phyloP scores from a whole-genome alignment of 2,329 filamentous ascomycete species.

The Nemania diffusa region DNA sequence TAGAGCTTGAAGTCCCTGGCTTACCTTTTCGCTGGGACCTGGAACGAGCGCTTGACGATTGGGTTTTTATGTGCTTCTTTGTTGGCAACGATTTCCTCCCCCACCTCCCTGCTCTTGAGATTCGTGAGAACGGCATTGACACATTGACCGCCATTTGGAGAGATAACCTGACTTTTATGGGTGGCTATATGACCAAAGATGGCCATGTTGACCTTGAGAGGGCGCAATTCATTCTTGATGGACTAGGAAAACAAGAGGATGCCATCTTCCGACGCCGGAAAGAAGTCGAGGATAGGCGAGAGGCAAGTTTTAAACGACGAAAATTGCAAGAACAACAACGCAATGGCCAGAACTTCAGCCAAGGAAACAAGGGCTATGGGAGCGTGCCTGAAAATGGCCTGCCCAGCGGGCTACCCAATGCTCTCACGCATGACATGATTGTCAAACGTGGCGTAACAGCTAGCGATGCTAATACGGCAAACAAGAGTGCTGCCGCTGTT shows the following conservation, averaged over 20 bases:
- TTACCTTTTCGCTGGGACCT: conserved; percentile 91
- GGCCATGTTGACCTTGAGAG: conserved; percentile 87
- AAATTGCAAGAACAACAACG: conserved; percentile 73
- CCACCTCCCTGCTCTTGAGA: conserved; percentile 96
- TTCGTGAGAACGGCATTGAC: conserved; percentile 96
- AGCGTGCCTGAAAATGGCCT: conserved; percentile 51
- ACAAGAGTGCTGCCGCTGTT: conserved; percentile 92
- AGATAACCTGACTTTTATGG: conserved; percentile 90
- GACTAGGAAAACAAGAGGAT: conserved; percentile 91
- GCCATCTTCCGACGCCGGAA: conserved; percentile 90
- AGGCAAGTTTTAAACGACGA: conserved; percentile 81
- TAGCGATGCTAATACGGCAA: conserved; percentile 79
- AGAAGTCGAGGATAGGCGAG: conserved; percentile 84
- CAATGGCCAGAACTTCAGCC: conserved; percentile 48
- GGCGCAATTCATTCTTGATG: conserved; percentile 87
- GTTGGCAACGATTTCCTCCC: conserved; percentile 98
- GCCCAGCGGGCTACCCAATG: conserved; percentile 62
- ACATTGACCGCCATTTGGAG: conserved; percentile 97
- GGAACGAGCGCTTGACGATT: conserved; percentile 94
- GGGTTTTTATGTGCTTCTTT: conserved; percentile 99
- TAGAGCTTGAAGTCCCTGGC: conserved; percentile 84
- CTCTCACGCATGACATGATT: conserved; percentile 87
- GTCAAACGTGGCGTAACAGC: conserved; percentile 73
- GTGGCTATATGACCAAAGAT: conserved; percentile 95
- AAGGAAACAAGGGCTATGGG: conserved; percentile 44